Evolutionary conservation across 768 basidiomycete species (phyloP).

Genomic region (Podaxis carcinomalis): DNA sequence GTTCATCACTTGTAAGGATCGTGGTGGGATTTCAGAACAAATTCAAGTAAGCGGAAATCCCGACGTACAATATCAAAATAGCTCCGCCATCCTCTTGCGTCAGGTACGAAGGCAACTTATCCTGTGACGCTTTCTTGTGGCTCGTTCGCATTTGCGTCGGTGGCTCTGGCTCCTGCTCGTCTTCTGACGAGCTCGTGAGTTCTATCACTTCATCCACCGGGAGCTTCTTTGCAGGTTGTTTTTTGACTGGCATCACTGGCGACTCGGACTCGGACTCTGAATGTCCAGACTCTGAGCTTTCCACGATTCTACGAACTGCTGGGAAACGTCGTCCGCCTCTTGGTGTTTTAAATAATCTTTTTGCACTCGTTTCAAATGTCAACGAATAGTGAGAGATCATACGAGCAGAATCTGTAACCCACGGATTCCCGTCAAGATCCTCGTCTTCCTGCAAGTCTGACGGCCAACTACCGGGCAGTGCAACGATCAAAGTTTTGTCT

Average conservation of each 20-base stretch:
- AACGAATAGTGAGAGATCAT: neutral
- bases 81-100: slow-evolving; percentile 21
- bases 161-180: neutral
- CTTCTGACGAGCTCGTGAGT: slow-evolving; percentile 2
- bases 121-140: neutral
- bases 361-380: slow-evolving; percentile 9
- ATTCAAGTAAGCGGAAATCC: neutral
- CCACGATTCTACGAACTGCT: slow-evolving; percentile 25
- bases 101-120: neutral
- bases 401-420: neutral
- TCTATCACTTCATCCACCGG: neutral
- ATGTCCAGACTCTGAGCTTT: slow-evolving; percentile 30
- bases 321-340: slow-evolving; percentile 1
- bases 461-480: neutral
- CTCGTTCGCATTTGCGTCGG: neutral
- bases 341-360: neutral
- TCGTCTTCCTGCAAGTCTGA: neutral
- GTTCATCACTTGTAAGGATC: slow-evolving; percentile 37
- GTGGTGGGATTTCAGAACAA: neutral
- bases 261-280: slow-evolving; percentile 22
- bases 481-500: neutral
- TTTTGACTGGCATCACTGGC: slow-evolving; percentile 18
- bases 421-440: neutral
- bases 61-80: slow-evolving; percentile 28
- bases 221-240: slow-evolving; percentile 27